Evolutionary conservation across 306 rosid genomes (phyloP).

Genomic region (Coriaria nepalensis): DNA sequence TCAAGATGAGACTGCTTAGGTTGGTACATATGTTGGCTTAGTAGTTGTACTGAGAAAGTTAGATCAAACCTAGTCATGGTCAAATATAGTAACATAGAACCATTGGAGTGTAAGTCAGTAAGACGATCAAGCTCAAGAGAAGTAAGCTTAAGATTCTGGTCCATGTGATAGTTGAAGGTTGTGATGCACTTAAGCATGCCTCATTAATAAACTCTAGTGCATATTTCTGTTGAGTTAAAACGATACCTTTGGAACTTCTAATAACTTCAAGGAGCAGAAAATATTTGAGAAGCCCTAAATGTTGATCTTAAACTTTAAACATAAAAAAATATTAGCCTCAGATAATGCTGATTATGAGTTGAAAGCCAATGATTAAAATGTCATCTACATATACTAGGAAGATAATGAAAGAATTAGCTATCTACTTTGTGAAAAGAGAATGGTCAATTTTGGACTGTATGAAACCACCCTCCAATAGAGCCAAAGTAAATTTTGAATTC

Average conservation of each 20-base stretch:
- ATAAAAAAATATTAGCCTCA: no score
- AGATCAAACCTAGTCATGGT: not conserved
- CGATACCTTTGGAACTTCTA: not conserved
- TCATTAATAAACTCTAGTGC: constrained; percentile 5
- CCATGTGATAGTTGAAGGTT: not conserved
- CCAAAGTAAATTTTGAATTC: no score
- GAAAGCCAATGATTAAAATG: no score
- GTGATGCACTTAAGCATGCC: not conserved
- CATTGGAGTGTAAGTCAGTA: no score
- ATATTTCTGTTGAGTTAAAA: constrained; percentile 6
- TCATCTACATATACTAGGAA: no score
- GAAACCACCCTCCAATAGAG: no score
- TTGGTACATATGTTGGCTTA: constrained; percentile 5
- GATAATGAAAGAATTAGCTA: no score
- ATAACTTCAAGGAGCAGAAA: constrained; percentile 7
- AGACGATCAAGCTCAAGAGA: no score
- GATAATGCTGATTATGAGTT: no score
- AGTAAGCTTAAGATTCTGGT: not conserved
- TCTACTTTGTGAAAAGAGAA: no score
- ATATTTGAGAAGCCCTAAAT: not conserved
- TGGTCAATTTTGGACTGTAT: no score
- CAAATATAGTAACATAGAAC: not conserved
- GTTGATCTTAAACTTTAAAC: no score
- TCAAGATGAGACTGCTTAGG: constrained; percentile 1
- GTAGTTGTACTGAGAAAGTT: not conserved